These are phyloP conservation scores for Nitzschia inconspicua DNA, from an alignment of 108 stramenopile species.

Conservation along the genomic window DNA sequence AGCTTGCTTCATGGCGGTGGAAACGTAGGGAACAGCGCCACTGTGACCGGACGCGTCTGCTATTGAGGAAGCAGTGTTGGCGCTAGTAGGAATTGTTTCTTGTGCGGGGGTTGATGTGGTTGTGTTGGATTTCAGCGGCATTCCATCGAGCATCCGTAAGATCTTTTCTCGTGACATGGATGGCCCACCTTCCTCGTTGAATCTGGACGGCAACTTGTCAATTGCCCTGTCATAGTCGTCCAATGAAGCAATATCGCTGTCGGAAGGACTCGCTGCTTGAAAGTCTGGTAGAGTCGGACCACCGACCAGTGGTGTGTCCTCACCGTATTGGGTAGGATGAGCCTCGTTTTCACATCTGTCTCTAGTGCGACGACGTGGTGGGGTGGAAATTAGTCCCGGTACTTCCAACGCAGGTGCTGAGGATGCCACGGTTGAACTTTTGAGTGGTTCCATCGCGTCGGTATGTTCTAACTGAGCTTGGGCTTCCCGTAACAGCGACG, in stretches of 20 bases:
- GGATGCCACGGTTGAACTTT: background rate
- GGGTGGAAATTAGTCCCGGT: too few species aligned
- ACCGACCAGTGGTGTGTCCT: too few species aligned
- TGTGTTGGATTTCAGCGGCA: too few species aligned
- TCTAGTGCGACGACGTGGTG: too few species aligned
- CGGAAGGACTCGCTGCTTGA: constrained; percentile 22
- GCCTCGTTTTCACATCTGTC: too few species aligned
- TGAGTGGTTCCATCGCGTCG: too few species aligned
- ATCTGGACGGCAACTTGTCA: constrained; percentile 1
- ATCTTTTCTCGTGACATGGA: constrained; percentile 23
- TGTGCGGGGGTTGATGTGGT: background rate
- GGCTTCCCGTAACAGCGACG: too few species aligned
- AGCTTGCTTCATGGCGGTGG: background rate
- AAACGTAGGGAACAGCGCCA: background rate
- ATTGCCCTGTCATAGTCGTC: constrained; percentile 34
- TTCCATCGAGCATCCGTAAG: constrained; percentile 26
- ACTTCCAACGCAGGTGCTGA: too few species aligned
- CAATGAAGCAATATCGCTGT: constrained; percentile 17
- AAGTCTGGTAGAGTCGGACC: too few species aligned
- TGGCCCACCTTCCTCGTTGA: background rate
- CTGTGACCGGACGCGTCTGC: background rate
- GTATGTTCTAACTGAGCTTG: too few species aligned
- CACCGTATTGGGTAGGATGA: too few species aligned
- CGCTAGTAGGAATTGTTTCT: background rate
- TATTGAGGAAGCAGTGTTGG: background rate